A percentile compares a stretch with the other conserved stretches of the same genome.
These are phyloP conservation scores for Vigna reflexopilosa DNA, from an alignment of 306 rosid genomes.

Conservation along the genomic window DNA sequence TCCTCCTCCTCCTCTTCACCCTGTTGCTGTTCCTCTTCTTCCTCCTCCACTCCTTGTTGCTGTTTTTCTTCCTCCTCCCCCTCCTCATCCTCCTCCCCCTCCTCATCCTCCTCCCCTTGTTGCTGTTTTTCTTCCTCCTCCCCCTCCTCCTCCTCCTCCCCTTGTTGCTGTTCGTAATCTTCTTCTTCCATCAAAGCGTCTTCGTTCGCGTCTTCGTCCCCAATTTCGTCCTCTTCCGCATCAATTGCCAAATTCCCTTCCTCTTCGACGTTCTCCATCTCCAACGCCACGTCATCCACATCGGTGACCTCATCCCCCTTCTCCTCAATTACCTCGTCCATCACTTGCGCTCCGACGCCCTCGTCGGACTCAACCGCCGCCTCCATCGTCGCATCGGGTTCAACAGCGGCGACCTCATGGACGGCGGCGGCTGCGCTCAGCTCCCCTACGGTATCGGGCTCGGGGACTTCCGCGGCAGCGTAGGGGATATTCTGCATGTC, in stretches of 20 bases:
- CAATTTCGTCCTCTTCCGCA: constrained; percentile 33
- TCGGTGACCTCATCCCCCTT: constrained; percentile 25
- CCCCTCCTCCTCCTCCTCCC: background rate
- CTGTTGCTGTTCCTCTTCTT: constrained; percentile 16
- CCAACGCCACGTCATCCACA: constrained; percentile 33
- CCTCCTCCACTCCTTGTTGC: background rate
- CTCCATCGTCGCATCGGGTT: background rate
- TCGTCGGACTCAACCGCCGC: background rate
- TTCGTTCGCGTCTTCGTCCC: constrained; percentile 45
- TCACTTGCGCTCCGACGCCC: constrained; percentile 29
- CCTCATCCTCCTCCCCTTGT: background rate
- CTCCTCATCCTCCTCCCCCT: too few species aligned
- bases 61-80: constrained; percentile 8
- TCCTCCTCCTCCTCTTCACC: background rate
- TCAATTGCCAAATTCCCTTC: constrained; percentile 13
- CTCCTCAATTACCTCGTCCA: constrained; percentile 11
- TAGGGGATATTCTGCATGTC: constrained; percentile 12
- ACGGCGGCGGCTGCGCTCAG: background rate
- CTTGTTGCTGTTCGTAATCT: background rate
- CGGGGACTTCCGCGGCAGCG: background rate
- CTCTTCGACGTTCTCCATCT: constrained; percentile 18
- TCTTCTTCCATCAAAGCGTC: constrained; percentile 33
- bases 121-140: background rate
- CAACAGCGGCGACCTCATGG: background rate
- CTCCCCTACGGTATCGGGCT: background rate